Evolutionary conservation across 352 stramenopile genomes (phyloP).

Genomic region (Phytopythium sindhum): DNA sequence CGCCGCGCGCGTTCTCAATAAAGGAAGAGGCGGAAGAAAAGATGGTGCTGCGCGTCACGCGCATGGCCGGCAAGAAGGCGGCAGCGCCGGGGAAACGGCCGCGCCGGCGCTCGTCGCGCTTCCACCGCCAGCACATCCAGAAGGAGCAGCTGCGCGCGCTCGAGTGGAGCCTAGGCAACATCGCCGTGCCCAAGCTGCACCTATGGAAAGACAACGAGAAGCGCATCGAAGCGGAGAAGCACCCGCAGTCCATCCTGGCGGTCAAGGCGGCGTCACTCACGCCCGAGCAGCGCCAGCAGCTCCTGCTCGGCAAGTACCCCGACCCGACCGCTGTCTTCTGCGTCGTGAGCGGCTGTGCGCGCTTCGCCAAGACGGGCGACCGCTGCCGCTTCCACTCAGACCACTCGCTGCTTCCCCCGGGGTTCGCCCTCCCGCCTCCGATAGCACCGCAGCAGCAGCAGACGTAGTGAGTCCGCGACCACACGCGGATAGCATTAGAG

Average conservation of each 20-base stretch:
- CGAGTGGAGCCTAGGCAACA: slow-evolving; percentile 69
- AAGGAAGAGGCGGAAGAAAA: not conserved
- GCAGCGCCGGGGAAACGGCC: not conserved
- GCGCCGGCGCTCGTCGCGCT: slow-evolving; percentile 23
- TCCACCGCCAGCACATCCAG: slow-evolving; percentile 27
- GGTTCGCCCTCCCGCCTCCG: not conserved
- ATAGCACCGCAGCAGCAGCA: not conserved
- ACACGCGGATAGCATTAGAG: not conserved
- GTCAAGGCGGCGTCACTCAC: slow-evolving; percentile 1
- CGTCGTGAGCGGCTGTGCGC: slow-evolving; percentile 26
- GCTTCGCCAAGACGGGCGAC: slow-evolving; percentile 62
- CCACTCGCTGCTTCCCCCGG: not conserved
- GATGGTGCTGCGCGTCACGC: not conserved
- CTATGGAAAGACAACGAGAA: slow-evolving; percentile 64
- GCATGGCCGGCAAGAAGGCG: not conserved
- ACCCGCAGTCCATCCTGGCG: slow-evolving; percentile 8
- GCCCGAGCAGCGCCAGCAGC: slow-evolving; percentile 9
- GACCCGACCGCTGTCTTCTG: slow-evolving; percentile 57
- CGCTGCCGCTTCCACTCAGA: slow-evolving; percentile 61
- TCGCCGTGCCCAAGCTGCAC: slow-evolving; percentile 37
- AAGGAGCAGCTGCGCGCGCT: slow-evolving; percentile 48
- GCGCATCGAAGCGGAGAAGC: slow-evolving; percentile 39
- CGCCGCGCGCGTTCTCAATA: not conserved
- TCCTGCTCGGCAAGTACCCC: slow-evolving; percentile 10
- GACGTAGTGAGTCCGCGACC: not conserved